A percentile compares a stretch with the other conserved stretches of the same genome.
Evolutionary conservation across 441 rosid genomes (phyloP).

Genomic region (Biscutella laevigata): DNA sequence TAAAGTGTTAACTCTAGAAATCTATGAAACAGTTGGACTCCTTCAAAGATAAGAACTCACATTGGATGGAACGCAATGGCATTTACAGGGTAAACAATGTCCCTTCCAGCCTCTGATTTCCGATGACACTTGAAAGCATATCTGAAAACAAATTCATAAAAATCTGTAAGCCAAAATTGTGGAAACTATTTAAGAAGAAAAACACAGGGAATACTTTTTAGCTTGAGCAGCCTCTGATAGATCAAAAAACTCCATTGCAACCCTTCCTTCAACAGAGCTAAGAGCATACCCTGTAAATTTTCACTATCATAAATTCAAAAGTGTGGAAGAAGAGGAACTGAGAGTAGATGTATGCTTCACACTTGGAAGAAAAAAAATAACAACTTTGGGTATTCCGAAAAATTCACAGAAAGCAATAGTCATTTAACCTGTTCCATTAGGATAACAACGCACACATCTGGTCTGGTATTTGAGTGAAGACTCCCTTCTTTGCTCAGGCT

Average conservation of each 20-base stretch:
- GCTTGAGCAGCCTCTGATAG: slow-evolving; percentile 86
- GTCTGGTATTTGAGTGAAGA: slow-evolving; percentile 95
- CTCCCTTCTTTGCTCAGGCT: slow-evolving; percentile 95
- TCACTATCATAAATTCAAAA: not conserved
- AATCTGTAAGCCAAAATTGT: not conserved
- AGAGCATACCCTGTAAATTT: slow-evolving; percentile 78
- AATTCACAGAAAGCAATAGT: not conserved
- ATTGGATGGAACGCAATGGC: slow-evolving; percentile 95
- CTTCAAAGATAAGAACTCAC: slow-evolving; percentile 45
- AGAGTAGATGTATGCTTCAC: not conserved
- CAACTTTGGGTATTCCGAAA: not conserved
- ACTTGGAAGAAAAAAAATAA: not conserved
- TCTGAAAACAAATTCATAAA: slow-evolving; percentile 34
- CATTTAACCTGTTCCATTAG: slow-evolving; percentile 79
- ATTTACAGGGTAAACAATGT: slow-evolving; percentile 89
- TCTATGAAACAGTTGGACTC: not conserved
- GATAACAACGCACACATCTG: slow-evolving; percentile 88
- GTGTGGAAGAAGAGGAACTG: not conserved
- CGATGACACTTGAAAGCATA: slow-evolving; percentile 98
- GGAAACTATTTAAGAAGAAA: not conserved
- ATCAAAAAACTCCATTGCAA: slow-evolving; percentile 93
- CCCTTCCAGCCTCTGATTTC: slow-evolving; percentile 94
- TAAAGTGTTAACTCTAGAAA: not conserved
- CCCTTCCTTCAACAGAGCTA: slow-evolving; percentile 93
- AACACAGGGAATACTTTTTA: slow-evolving; percentile 51